Conservation (phyloP, 2,329 filamentous ascomycete species). For the Penicillium olsonii region DNA sequence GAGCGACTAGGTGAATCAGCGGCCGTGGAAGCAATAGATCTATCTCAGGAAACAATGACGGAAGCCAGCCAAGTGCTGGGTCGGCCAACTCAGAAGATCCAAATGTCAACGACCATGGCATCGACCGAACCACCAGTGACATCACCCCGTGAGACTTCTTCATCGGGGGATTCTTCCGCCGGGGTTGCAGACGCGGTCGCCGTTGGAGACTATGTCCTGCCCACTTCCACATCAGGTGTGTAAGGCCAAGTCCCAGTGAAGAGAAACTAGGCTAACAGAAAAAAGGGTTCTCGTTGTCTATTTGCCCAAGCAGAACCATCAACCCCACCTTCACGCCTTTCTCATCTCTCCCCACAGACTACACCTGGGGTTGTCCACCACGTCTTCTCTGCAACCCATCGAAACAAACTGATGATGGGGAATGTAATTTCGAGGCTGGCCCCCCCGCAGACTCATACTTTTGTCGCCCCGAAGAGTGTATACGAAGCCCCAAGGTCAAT, state of each 20-base stretch:
- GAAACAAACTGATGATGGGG: conserved; percentile 24
- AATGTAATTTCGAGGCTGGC: conserved; percentile 42
- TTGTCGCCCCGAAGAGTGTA: conserved; percentile 43
- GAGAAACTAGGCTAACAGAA: not conserved
- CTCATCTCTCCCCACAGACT: conserved; percentile 29
- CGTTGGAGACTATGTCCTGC: not conserved
- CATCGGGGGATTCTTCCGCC: not conserved
- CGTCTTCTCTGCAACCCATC: conserved; percentile 42
- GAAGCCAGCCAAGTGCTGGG: no score
- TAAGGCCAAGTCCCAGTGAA: not conserved
- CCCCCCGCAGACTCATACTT: conserved; percentile 37
- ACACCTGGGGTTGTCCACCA: conserved; percentile 44
- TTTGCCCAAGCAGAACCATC: conserved; percentile 31
- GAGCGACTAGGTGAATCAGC: not conserved
- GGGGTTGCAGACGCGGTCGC: not conserved
- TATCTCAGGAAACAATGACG: not conserved
- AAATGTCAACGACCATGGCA: not conserved
- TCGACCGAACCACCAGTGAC: not conserved
- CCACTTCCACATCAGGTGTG: not conserved
- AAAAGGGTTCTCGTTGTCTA: conserved; percentile 5
- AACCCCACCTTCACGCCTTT: conserved; percentile 35
- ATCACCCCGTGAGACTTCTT: not conserved
- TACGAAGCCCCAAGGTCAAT: conserved; percentile 30
- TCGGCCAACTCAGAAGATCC: not conserved
- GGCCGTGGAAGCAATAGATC: not conserved